Evolutionary conservation across 2,329 filamentous ascomycete species (phyloP), one percentile per base, ranked within the genome.

Genomic region (Plenodomus biglobosus): DNA sequence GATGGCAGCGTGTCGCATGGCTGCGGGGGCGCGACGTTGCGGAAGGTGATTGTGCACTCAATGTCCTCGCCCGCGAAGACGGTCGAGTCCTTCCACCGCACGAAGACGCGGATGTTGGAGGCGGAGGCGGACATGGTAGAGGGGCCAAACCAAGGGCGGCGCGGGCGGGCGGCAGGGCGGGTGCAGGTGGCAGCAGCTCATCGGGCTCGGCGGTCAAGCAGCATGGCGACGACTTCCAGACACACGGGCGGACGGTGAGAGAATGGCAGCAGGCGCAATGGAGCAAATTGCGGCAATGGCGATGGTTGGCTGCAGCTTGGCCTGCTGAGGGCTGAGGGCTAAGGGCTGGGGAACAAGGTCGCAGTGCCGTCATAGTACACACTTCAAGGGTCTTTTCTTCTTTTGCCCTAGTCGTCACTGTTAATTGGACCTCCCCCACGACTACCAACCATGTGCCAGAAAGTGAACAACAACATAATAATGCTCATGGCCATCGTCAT

Each of bases 1-100:
- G n/a, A n/a, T n/a, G n/a, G n/a, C n/a, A n/a, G n/a, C n/a, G n/a
- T n/a, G 49, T 68, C 65, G 56, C 55, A 55, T n/a, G 66, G 64
- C 18, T 66, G 56, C n/a, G 83, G 80, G 55, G 65, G 72, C 22
- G 81, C 77, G 41, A 92, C 81, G 71, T 99, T 99, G 75, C 88
- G 92, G 76, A 99, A 99, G 42, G 90, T 96, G 72, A 99, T 95
- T 59, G 86, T 91, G 75, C 94, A 97, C 76, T 92, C 89, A 67
- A 97, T 83, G 68, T 96, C 88, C 78, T 99, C 94, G 73, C 94
- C 94, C 48, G 94, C 90, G 75, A 97, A 99, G 64, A 99, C 90
- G 53, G 89, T 92, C 72, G 92, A 86, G 69, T 95, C 89, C 72
- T 90, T 87, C 88, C 92, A 99, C 76, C 87, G 86, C 73, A 99